Evolutionary conservation across 208 protist genomes (phyloP).

Genomic region (Kentomonas sorsogonicus): DNA sequence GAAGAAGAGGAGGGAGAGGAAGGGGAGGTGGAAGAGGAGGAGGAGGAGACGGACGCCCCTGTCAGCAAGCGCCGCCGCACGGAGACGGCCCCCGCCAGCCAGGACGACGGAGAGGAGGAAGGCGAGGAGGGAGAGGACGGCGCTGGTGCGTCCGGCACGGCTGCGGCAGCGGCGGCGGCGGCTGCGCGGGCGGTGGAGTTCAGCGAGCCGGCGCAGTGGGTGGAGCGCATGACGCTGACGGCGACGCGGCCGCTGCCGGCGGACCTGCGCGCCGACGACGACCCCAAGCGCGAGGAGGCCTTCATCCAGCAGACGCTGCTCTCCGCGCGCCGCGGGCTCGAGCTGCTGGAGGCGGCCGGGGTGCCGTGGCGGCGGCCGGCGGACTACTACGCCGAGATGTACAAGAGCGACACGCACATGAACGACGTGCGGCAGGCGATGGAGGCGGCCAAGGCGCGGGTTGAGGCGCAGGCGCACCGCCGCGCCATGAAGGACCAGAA

Average conservation of each 20-base stretch:
- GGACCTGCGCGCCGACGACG: slow-evolving; percentile 84
- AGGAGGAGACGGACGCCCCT: not conserved
- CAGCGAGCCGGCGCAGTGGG: slow-evolving; percentile 84
- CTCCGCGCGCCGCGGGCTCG: slow-evolving; percentile 65
- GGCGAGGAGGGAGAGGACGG: slow-evolving; percentile 10
- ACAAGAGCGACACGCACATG: slow-evolving; percentile 95
- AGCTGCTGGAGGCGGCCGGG: slow-evolving; percentile 65
- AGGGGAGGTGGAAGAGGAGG: slow-evolving; percentile 20
- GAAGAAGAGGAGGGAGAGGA: slow-evolving; percentile 9
- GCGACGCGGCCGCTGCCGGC: slow-evolving; percentile 70
- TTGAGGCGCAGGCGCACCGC: slow-evolving; percentile 77
- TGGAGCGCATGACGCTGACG: slow-evolving; percentile 88
- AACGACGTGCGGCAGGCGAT: slow-evolving; percentile 85
- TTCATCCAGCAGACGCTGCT: slow-evolving; percentile 90
- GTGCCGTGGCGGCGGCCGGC: slow-evolving; percentile 85
- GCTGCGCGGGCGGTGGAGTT: slow-evolving; percentile 61
- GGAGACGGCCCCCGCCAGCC: slow-evolving; percentile 6
- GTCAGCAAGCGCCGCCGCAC: slow-evolving; percentile 1
- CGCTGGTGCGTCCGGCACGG: slow-evolving; percentile 6
- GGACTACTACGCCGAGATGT: slow-evolving; percentile 97
- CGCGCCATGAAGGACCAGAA: slow-evolving; percentile 92
- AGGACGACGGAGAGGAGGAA: slow-evolving; percentile 6
- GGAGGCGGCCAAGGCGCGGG: slow-evolving; percentile 73
- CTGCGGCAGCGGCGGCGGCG: not conserved
- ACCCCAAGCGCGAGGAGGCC: slow-evolving; percentile 89